These are phyloP conservation scores for Clitoria ternatea DNA, from an alignment of 306 rosid genomes.

Conservation along the genomic window DNA sequence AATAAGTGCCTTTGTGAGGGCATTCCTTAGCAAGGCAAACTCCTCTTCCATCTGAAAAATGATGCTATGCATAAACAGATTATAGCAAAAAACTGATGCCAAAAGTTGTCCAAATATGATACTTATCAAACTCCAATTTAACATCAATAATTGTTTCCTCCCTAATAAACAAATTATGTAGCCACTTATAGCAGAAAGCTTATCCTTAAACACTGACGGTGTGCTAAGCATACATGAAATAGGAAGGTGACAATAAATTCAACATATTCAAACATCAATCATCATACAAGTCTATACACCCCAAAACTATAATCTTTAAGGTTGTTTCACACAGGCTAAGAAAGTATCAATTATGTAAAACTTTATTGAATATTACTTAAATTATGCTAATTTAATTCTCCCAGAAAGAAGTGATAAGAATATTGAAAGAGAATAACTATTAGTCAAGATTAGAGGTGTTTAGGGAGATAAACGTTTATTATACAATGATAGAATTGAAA, in stretches of 20 bases:
- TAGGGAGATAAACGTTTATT: too few species aligned
- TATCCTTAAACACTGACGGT: not conserved
- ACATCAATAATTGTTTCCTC: slow-evolving; percentile 1
- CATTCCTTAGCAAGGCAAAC: slow-evolving; percentile 54
- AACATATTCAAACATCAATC: not conserved
- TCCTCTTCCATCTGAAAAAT: slow-evolving; percentile 80
- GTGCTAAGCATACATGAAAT: not conserved
- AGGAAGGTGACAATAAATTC: not conserved
- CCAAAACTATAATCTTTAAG: too few species aligned
- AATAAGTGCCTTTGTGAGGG: slow-evolving; percentile 42
- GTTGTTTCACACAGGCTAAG: too few species aligned
- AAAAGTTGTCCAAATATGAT: slow-evolving; percentile 15
- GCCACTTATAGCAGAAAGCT: not conserved
- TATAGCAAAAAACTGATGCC: not conserved
- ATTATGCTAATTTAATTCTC: too few species aligned
- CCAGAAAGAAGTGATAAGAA: too few species aligned
- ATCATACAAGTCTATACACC: not conserved
- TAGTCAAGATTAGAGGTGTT: too few species aligned
- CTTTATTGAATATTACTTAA: too few species aligned
- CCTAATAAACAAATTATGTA: not conserved
- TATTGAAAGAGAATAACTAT: too few species aligned
- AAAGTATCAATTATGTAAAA: too few species aligned
- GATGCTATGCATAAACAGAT: slow-evolving; percentile 8
- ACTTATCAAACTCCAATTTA: slow-evolving; percentile 1
- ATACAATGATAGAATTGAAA: too few species aligned